These are phyloP conservation scores for Xanthoconium stramineum DNA, from an alignment of 768 basidiomycete genomes.

Conservation along the genomic window DNA sequence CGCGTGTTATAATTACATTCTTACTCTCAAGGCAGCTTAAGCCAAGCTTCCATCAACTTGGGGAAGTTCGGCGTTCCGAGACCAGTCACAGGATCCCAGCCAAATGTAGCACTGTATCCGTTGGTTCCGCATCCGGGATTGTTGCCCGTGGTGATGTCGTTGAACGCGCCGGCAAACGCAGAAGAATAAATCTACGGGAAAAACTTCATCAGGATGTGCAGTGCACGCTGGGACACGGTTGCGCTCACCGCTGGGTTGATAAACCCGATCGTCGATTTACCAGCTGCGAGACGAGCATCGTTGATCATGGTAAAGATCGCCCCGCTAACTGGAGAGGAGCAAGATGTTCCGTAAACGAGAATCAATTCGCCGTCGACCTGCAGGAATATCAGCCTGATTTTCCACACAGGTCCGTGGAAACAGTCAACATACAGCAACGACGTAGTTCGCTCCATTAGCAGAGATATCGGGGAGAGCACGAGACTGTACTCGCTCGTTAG, in stretches of 20 bases:
- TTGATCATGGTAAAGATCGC: conserved; percentile 37
- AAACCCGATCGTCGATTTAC: conserved; percentile 36
- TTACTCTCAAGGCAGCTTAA: conserved; percentile 33
- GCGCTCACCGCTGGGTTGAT: conserved; percentile 33
- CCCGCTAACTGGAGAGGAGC: conserved; percentile 31
- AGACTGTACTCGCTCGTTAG: background rate
- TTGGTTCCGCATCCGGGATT: conserved; percentile 26
- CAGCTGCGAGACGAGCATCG: conserved; percentile 34
- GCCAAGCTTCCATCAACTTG: conserved; percentile 43
- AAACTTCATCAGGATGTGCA: too few species aligned
- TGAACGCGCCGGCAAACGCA: conserved; percentile 13
- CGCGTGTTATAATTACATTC: too few species aligned
- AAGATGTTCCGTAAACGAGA: conserved; percentile 32
- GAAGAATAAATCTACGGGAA: conserved; percentile 16
- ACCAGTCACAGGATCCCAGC: conserved; percentile 36
- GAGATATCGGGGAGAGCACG: too few species aligned
- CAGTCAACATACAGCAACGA: background rate
- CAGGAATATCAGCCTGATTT: background rate
- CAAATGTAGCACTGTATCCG: conserved; percentile 24
- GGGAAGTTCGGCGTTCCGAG: conserved; percentile 45
- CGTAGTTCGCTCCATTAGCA: background rate
- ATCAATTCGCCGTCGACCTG: conserved; percentile 38
- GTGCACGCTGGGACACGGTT: too few species aligned
- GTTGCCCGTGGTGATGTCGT: conserved; percentile 18
- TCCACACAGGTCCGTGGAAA: background rate